Evolutionary conservation across 306 rosid species (phyloP), one percentile per base, ranked within the genome.

Genomic region (Casuarina glauca): DNA sequence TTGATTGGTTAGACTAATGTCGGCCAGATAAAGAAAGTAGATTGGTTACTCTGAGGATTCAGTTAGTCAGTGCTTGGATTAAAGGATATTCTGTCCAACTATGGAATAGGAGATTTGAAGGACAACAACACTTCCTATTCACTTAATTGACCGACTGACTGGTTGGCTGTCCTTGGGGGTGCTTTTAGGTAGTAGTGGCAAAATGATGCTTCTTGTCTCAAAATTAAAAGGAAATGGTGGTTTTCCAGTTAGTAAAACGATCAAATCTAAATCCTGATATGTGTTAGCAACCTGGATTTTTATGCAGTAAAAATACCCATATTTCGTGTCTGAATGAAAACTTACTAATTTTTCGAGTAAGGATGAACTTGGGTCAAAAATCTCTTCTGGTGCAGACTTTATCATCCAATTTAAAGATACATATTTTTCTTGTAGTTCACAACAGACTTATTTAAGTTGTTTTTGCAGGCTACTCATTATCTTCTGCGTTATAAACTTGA

Each of bases 401-500:
- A 13, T 68, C 58, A 54, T 70, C 10, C 57, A 42, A 43, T 38
- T 53, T 6, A 70, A 32, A 57, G 62, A 4, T 67, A 43, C 26
- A 19, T 20, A 19, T 13, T 8, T 42, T 51, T 51, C 72, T 52
- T 48, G 12, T n/a, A 55, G 46, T 70, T 58, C 35, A 44, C 36
- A 42, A 38, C 67, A 45, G 72, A 64, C 73, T 80, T 73, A 48
- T 63, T 9, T 43, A 17, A 62, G 15, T 72, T 72, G 70, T 49
- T 77, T 74, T 76, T 72, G 87, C 80, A 93, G 98, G 98, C 79
- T 94, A 68, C 94, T 94, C 72, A 72, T 75, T 76, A 62, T 91
- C 73, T 94, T 94, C 74, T 93, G 96, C 60, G 74, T 89, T 79
- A 90, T 93, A 69, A 93, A 91, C 88, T 73, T 93, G 85, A 73